A percentile compares a stretch with the other conserved stretches of the same genome.
Evolutionary conservation across 1,284 basidiomycete species (phyloP).

Genomic region (Leccinum cinnamomeum): DNA sequence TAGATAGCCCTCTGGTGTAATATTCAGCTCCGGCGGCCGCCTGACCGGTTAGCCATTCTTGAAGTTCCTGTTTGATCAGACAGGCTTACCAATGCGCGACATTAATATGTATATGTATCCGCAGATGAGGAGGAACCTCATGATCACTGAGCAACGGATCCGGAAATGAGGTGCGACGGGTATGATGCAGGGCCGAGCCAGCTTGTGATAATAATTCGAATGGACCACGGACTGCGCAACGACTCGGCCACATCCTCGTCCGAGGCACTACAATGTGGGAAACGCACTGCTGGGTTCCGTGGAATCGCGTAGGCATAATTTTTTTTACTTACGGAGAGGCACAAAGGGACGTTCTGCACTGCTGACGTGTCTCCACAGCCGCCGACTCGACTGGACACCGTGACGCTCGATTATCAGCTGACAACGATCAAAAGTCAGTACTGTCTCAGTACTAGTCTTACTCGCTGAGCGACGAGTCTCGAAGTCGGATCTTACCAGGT

Average conservation of each 20-base stretch:
- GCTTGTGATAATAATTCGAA: neutral
- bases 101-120: neutral
- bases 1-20: neutral
- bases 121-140: neutral
- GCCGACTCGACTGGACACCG: neutral
- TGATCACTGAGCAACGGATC: neutral
- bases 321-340: neutral
- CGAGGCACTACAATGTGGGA: neutral
- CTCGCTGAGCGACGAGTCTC: neutral
- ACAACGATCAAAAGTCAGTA: neutral
- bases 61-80: neutral
- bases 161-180: neutral
- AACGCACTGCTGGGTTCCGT: neutral
- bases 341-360: neutral
- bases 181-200: neutral
- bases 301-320: neutral
- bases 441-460: no score
- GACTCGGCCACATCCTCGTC: neutral
- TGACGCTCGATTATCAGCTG: neutral
- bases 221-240: neutral
- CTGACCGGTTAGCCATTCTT: neutral
- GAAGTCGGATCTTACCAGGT: slow-evolving; percentile 23
- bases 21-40: neutral
- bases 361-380: slow-evolving; percentile 6
- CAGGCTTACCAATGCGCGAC: neutral